Evolutionary conservation across 2,329 filamentous ascomycete species (phyloP).

Genomic region (Diaporthe velutina): DNA sequence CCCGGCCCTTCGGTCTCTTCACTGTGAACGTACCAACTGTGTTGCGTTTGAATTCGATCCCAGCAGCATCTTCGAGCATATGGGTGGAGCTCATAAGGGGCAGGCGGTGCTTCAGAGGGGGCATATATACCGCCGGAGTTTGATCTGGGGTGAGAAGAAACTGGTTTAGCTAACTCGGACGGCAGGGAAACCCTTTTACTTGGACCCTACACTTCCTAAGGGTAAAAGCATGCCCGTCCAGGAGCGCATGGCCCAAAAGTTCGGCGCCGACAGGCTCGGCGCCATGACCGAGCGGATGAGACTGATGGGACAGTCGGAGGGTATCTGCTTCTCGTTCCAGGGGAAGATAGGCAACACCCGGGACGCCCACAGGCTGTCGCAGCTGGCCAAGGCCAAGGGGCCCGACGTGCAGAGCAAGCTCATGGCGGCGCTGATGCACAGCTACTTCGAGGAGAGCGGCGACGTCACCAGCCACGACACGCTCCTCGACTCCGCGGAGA

Average conservation of each 20-base stretch:
- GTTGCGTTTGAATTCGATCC: not conserved
- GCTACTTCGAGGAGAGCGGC: conserved; percentile 74
- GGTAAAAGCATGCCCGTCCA: conserved; percentile 57
- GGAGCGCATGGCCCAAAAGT: conserved; percentile 71
- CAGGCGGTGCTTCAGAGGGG: not conserved
- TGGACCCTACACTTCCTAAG: conserved; percentile 74
- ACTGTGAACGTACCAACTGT: too few relatives aligned
- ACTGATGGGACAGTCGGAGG: conserved; percentile 71
- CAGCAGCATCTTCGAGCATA: not conserved
- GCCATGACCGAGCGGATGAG: conserved; percentile 70
- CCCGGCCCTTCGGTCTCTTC: not conserved
- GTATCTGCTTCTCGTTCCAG: conserved; percentile 79
- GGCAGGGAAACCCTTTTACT: conserved; percentile 77
- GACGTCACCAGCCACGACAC: conserved; percentile 72
- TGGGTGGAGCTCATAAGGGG: not conserved
- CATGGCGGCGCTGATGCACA: conserved; percentile 72
- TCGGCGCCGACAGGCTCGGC: conserved; percentile 72
- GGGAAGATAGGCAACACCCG: conserved; percentile 82
- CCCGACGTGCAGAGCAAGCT: conserved; percentile 66
- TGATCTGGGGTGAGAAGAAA: not conserved
- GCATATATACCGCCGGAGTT: too few relatives aligned
- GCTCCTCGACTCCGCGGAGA: conserved; percentile 64
- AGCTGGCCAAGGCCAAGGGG: conserved; percentile 71
- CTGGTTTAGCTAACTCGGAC: not conserved
- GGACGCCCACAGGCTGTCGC: conserved; percentile 82